These are phyloP conservation scores for Carex cristatella DNA, from an alignment of 176 grass and related monocot species.

Conservation along the genomic window DNA sequence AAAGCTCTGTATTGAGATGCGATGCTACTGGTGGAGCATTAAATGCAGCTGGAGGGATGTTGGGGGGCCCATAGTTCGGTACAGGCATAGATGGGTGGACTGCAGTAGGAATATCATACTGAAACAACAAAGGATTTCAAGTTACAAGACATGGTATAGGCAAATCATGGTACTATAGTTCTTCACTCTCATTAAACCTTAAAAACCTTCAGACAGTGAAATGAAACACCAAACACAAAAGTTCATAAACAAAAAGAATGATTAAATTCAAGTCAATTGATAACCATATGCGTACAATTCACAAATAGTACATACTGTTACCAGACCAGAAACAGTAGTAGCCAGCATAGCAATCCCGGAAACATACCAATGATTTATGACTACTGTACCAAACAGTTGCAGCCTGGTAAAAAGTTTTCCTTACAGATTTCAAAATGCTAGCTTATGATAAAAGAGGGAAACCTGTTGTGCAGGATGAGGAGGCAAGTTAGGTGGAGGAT, in stretches of 20 bases:
- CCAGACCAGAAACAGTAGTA: neutral
- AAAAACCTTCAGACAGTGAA: neutral
- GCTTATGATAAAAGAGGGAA: neutral
- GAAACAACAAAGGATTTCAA: conserved; percentile 16
- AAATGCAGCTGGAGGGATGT: conserved; percentile 65
- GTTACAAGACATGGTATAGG: neutral
- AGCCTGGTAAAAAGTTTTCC: neutral
- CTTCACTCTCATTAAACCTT: neutral
- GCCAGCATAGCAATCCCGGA: no score
- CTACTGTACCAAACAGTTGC: no score
- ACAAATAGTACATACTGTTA: neutral
- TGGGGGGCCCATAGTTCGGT: conserved; percentile 42
- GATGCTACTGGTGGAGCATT: conserved; percentile 41
- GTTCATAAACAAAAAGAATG: neutral
- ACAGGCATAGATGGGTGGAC: conserved; percentile 46
- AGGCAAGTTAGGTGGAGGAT: conserved; percentile 30
- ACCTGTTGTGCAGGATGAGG: conserved; percentile 55
- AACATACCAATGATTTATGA: no score
- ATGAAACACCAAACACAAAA: neutral
- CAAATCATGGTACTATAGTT: neutral
- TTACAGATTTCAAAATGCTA: neutral
- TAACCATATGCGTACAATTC: neutral
- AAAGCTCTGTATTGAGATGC: conserved; percentile 35
- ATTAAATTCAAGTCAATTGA: neutral
- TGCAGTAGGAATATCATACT: conserved; percentile 58